Conservation (phyloP, 805 yeast species). For the Ogataea trehalophila region DNA sequence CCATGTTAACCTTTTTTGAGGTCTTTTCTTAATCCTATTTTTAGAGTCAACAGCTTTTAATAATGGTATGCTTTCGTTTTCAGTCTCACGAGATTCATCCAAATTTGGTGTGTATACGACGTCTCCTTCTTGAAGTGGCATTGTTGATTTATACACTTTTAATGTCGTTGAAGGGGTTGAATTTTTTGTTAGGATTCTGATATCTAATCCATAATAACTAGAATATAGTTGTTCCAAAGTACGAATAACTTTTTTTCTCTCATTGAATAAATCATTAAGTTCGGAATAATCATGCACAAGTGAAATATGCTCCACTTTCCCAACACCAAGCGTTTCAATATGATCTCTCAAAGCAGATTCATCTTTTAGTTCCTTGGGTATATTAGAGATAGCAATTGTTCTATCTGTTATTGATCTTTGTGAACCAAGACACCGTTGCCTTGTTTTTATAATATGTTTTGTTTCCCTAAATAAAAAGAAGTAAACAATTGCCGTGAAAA, state of each 20-base stretch:
- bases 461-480: constrained; percentile 44
- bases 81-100: constrained; percentile 1
- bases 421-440: constrained; percentile 55
- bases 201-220: constrained; percentile 36
- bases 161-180: constrained; percentile 25
- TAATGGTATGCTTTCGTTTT: constrained; percentile 16
- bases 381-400: constrained; percentile 51
- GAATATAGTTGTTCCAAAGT: constrained; percentile 41
- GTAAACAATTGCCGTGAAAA: constrained; percentile 45
- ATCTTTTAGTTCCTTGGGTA: constrained; percentile 42
- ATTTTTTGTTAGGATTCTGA: constrained; percentile 27
- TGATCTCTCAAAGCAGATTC: constrained; percentile 41
- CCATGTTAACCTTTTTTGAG: constrained; percentile 18
- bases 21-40: constrained; percentile 12
- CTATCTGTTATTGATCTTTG: constrained; percentile 58
- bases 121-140: constrained; percentile 11
- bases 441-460: constrained; percentile 41
- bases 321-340: constrained; percentile 52
- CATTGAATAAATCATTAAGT: constrained; percentile 34
- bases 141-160: constrained; percentile 25
- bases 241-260: constrained; percentile 29
- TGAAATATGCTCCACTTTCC: constrained; percentile 47
- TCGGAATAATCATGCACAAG: constrained; percentile 39
- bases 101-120: constrained; percentile 10
- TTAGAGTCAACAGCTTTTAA: constrained; percentile 16